Percentiles rank a stretch among this genome's conserved stretches.
Conservation (phyloP, 2,329 filamentous ascomycete species). For the Xylaria sp. region DNA sequence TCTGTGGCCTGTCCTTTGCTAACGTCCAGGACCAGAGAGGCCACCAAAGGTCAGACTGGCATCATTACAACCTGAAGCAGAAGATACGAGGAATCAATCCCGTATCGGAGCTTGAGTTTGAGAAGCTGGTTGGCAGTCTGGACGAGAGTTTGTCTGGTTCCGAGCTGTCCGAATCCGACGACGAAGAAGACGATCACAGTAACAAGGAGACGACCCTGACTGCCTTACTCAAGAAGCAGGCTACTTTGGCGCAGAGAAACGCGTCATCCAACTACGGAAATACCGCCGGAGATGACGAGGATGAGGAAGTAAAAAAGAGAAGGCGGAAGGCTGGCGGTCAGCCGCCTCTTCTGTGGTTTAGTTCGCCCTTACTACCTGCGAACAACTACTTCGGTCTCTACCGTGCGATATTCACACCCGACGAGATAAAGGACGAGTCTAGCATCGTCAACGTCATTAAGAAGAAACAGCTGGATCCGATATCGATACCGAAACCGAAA, state of each 20-base stretch:
- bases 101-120: slow-evolving; percentile 78
- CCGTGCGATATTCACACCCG: slow-evolving; percentile 67
- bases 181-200: slow-evolving; percentile 43
- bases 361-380: slow-evolving; percentile 65
- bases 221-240: slow-evolving; percentile 75
- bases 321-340: slow-evolving; percentile 56
- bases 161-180: slow-evolving; percentile 65
- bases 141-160: slow-evolving; percentile 93
- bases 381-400: slow-evolving; percentile 85
- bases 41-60: slow-evolving; percentile 85
- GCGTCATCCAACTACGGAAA: slow-evolving; percentile 31
- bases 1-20: slow-evolving; percentile 69
- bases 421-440: slow-evolving; percentile 60
- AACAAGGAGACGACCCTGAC: slow-evolving; percentile 67
- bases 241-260: slow-evolving; percentile 56
- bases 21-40: slow-evolving; percentile 74
- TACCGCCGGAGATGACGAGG: slow-evolving; percentile 49
- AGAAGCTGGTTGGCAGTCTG: slow-evolving; percentile 75
- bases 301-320: slow-evolving; percentile 42
- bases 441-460: slow-evolving; percentile 63
- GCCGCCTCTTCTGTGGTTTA: slow-evolving; percentile 79
- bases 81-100: slow-evolving; percentile 69
- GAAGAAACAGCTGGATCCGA: slow-evolving; percentile 70
- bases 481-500: slow-evolving; percentile 45
- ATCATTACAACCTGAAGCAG: slow-evolving; percentile 91